Percentiles rank a stretch among this genome's conserved stretches.
Conservation (phyloP, 179 eudicot species). For the Dionaea muscipula region DNA sequence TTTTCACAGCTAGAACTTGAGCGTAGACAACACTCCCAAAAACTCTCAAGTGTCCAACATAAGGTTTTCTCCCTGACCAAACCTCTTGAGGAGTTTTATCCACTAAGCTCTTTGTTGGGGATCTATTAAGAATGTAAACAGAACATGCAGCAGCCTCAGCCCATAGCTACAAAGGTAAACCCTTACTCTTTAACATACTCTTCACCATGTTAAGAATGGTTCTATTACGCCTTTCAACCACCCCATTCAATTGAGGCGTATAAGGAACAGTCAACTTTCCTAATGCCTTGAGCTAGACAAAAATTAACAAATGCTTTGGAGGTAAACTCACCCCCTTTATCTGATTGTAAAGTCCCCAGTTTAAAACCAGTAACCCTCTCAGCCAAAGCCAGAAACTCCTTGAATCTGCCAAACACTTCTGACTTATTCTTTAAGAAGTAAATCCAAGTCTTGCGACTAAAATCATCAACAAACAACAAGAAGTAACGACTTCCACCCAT, state of each 20-base stretch:
- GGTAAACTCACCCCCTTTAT: too few relatives aligned
- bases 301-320: neutral
- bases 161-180: neutral
- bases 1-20: neutral
- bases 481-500: neutral
- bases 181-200: too few relatives aligned
- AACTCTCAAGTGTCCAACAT: neutral
- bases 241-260: too few relatives aligned
- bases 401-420: too few relatives aligned
- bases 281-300: neutral
- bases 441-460: too few relatives aligned
- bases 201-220: too few relatives aligned
- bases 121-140: too few relatives aligned
- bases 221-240: too few relatives aligned
- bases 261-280: too few relatives aligned
- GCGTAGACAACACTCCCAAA: conserved; percentile 1
- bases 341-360: neutral
- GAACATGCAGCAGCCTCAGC: neutral
- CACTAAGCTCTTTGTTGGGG: neutral
- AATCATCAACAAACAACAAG: too few relatives aligned
- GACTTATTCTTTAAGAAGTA: too few relatives aligned
- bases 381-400: neutral
- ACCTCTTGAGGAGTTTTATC: neutral
- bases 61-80: neutral
- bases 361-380: neutral